Conservation (phyloP, 2,329 filamentous ascomycete genomes). For the Arthrinium phaeospermum region DNA sequence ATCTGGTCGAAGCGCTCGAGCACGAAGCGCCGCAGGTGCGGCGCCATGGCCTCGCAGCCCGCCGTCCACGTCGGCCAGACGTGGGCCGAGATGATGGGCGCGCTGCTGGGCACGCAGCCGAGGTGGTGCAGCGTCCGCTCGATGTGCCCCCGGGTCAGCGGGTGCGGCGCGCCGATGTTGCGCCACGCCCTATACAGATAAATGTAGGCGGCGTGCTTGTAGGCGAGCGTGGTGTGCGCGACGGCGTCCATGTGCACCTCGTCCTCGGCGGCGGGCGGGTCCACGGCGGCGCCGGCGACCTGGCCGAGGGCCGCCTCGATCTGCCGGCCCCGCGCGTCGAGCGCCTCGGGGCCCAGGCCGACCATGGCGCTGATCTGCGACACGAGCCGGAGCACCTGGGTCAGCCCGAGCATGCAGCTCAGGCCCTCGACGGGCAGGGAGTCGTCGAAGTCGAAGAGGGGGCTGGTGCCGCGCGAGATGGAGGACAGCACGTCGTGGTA, state of each 20-base stretch:
- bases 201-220: slow-evolving; percentile 38
- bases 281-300: background rate
- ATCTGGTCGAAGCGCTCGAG: slow-evolving; percentile 34
- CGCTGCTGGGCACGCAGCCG: slow-evolving; percentile 32
- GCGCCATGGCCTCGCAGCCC: slow-evolving; percentile 38
- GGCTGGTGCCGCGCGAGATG: slow-evolving; percentile 34
- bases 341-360: slow-evolving; percentile 23
- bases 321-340: slow-evolving; percentile 25
- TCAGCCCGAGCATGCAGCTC: slow-evolving; percentile 30
- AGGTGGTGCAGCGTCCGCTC: slow-evolving; percentile 35
- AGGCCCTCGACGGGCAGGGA: slow-evolving; percentile 31
- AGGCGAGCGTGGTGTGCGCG: slow-evolving; percentile 37
- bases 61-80: slow-evolving; percentile 41
- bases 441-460: slow-evolving; percentile 33
- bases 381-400: slow-evolving; percentile 31
- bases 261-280: slow-evolving; percentile 23
- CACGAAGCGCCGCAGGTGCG: slow-evolving; percentile 31
- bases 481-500: slow-evolving; percentile 41
- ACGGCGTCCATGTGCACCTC: slow-evolving; percentile 24
- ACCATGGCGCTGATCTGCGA: slow-evolving; percentile 35
- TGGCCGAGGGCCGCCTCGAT: slow-evolving; percentile 24
- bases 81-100: slow-evolving; percentile 37
- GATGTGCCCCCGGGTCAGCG: slow-evolving; percentile 25
- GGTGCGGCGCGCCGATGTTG: slow-evolving; percentile 26
- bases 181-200: slow-evolving; percentile 40